Percentiles rank a stretch among this genome's conserved stretches.
phyloP scores from a whole-genome alignment of 768 basidiomycete species.

The Boletus barrowsii region DNA sequence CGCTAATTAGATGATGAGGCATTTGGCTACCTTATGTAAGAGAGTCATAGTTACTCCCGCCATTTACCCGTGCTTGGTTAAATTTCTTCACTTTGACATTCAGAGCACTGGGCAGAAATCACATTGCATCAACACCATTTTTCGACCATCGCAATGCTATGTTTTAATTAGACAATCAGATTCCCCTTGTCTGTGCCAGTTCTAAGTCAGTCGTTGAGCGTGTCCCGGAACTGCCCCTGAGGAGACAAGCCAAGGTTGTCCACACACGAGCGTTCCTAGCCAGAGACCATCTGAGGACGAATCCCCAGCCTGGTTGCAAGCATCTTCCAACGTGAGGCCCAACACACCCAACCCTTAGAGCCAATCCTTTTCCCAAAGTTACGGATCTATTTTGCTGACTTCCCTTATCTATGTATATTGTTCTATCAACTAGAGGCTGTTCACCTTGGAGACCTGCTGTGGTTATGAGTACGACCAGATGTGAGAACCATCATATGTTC shows the following conservation, averaged over 20 bases:
- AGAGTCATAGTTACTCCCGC: conserved; percentile 56
- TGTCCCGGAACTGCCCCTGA: too few species aligned
- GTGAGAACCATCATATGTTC: conserved; percentile 57
- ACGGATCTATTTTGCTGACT: conserved; percentile 80
- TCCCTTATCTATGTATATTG: conserved; percentile 81
- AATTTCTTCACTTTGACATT: conserved; percentile 82
- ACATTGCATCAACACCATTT: conserved; percentile 61
- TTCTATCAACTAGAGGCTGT: conserved; percentile 79
- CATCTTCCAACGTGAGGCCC: too few species aligned
- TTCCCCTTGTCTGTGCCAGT: conserved; percentile 80
- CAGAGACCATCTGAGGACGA: too few species aligned
- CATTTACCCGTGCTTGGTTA: conserved; percentile 63
- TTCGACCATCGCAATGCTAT: neutral
- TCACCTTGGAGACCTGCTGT: conserved; percentile 81
- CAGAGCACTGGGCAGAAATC: conserved; percentile 82
- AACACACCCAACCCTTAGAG: conserved; percentile 55
- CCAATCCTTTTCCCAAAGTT: conserved; percentile 79
- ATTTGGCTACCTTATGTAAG: conserved; percentile 85
- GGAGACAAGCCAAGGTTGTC: too few species aligned
- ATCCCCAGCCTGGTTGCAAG: too few species aligned
- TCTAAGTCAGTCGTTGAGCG: conserved; percentile 46
- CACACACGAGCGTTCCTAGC: too few species aligned
- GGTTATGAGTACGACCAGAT: conserved; percentile 70
- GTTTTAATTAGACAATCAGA: conserved; percentile 84
- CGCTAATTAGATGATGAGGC: conserved; percentile 40